Evolutionary conservation across 805 yeast genomes (phyloP).

Genomic region (Yamadazyma laniorum): DNA sequence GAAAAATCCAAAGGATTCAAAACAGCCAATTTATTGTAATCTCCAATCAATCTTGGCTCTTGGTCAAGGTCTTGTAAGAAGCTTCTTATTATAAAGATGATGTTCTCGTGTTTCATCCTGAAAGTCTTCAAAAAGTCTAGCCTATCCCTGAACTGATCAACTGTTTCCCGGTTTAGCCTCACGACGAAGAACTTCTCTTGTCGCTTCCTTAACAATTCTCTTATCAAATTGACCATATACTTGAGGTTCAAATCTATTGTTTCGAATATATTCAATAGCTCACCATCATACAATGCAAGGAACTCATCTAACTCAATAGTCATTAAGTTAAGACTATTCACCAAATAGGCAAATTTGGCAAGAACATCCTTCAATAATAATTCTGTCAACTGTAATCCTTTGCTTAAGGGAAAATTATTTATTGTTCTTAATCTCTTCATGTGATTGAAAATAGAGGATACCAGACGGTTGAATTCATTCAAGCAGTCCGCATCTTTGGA

Average conservation of each 20-base stretch:
- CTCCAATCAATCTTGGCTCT: constrained; percentile 21
- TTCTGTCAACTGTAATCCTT: constrained; percentile 67
- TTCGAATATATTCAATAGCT: constrained; percentile 34
- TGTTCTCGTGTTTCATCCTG: constrained; percentile 52
- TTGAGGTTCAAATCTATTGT: constrained; percentile 62
- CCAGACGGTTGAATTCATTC: constrained; percentile 35
- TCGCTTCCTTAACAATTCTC: constrained; percentile 74
- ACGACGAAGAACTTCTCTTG: constrained; percentile 69
- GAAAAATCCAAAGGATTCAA: constrained; percentile 33
- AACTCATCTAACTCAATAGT: constrained; percentile 39
- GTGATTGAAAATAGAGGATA: constrained; percentile 49
- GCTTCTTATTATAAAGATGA: constrained; percentile 34
- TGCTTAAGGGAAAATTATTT: constrained; percentile 55
- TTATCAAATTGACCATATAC: constrained; percentile 60
- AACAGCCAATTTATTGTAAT: constrained; percentile 30
- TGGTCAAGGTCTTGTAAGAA: constrained; percentile 13
- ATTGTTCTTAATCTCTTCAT: constrained; percentile 50
- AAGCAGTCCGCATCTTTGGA: constrained; percentile 29
- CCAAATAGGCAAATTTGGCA: constrained; percentile 37
- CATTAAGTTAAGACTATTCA: constrained; percentile 41
- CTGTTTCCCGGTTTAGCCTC: constrained; percentile 47
- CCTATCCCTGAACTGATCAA: constrained; percentile 38
- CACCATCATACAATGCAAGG: constrained; percentile 15
- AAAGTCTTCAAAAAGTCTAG: constrained; percentile 44
- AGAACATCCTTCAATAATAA: constrained; percentile 59